A percentile compares a stretch with the other conserved stretches of the same genome.
These are phyloP conservation scores for Clohesyomyces aquaticus DNA, from an alignment of 495 filamentous ascomycete species.

Conservation along the genomic window DNA sequence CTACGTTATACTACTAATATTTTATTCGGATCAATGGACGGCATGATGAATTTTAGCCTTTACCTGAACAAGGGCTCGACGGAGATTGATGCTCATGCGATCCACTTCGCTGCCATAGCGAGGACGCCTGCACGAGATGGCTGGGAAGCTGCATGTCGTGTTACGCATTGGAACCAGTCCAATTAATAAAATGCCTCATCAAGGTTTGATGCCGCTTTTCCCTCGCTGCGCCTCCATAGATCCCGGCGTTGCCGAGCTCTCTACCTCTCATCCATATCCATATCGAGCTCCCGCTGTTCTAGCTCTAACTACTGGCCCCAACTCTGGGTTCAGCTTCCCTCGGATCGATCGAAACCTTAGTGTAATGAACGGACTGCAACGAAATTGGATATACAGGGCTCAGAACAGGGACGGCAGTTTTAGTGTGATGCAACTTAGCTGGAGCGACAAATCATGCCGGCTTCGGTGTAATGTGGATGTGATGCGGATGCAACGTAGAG, in stretches of 20 bases:
- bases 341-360: neutral
- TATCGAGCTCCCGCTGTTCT: conserved; percentile 5
- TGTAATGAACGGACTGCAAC: conserved; percentile 6
- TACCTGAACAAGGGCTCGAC: conserved; percentile 8
- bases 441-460: conserved; percentile 1
- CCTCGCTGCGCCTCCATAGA: conserved; percentile 6
- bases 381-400: conserved; percentile 12
- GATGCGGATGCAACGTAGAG: conserved; percentile 17
- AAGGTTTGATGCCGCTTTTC: conserved; percentile 10
- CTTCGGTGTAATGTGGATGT: conserved; percentile 18
- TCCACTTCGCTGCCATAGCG: neutral
- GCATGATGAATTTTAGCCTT: conserved; percentile 8
- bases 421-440: conserved; percentile 17
- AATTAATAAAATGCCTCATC: conserved; percentile 14
- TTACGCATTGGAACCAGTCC: conserved; percentile 10
- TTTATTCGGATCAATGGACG: conserved; percentile 12
- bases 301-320: conserved; percentile 12
- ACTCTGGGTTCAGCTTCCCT: conserved; percentile 10
- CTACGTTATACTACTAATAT: conserved; percentile 2
- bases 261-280: conserved; percentile 5
- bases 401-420: conserved; percentile 7
- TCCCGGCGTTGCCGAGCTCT: conserved; percentile 5
- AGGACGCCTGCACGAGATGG: conserved; percentile 3
- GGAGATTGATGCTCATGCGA: conserved; percentile 11
- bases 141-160: conserved; percentile 2